Base-by-base conservation (phyloP, 495 filamentous ascomycete species). In the Clohesyomyces aquaticus region DNA sequence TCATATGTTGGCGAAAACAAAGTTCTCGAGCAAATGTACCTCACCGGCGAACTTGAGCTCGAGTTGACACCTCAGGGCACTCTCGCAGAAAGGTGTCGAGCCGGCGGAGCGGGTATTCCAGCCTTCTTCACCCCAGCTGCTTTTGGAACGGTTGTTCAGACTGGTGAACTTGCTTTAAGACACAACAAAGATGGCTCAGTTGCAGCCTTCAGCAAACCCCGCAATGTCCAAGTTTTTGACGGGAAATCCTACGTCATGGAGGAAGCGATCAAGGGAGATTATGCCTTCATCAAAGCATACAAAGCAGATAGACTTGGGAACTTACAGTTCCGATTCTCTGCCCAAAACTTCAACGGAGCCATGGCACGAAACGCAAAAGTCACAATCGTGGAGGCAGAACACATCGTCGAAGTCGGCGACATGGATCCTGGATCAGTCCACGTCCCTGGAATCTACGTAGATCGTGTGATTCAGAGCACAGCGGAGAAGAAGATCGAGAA, bases 41-140 rank as follows among this genome's bases (percentile, higher is more conserved):
- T 88, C 26, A 77, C 75, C 1, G 85, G 85, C 19, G 73, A 85
- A 59, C 82, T 87, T 55, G 83, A 82, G 14, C 81, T 88, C 38
- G 85, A 88, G 67, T 73, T 88, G 21, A 86, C 83, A 58, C 85
- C 85, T 0, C 85, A 88, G 69, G 85, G 85, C 3, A 87, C 85
- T 9, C 73, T 88, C 25, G 85, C 85, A 0, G 85, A 88, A 76
- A 77, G 83, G 65, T 77, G 86, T 57, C 69, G 85, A 11, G 84
- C 85, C 3, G 85, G 83, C 0, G 85, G 85, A 10, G 83, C 84
- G n/a, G 85, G 85, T 0, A 86, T 88, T 19, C 85, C 85, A 16
- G 85, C 85, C 1, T 88, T 88, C 64, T 88, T 80, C 66, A 88
- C 85, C 0, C 84, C 85, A 0, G 86, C 85, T 4, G 85, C 84